phyloP scores from a whole-genome alignment of 306 rosid genomes.

The Cucurbita maxima region DNA sequence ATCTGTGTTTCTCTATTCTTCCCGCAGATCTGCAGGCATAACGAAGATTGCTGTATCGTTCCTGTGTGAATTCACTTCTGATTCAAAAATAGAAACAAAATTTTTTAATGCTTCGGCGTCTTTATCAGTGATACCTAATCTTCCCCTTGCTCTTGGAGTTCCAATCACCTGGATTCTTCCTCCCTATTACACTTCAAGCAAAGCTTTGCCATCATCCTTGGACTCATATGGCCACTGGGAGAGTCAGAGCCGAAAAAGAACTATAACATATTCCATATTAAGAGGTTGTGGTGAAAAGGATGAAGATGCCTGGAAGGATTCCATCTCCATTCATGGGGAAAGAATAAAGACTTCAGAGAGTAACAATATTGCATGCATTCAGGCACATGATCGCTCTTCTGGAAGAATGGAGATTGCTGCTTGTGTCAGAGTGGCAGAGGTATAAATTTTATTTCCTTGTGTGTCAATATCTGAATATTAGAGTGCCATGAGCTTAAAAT shows the following conservation, averaged over 20 bases:
- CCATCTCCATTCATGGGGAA: constrained; percentile 54
- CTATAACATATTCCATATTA: constrained; percentile 51
- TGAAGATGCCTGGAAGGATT: constrained; percentile 45
- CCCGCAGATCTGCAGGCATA: constrained; percentile 71
- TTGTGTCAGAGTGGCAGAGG: constrained; percentile 79
- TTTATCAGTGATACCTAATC: constrained; percentile 66
- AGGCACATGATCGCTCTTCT: constrained; percentile 66
- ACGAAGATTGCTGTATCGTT: constrained; percentile 56
- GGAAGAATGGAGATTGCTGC: constrained; percentile 82
- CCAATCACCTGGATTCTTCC: constrained; percentile 95
- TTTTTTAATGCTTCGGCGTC: constrained; percentile 57
- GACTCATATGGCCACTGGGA: constrained; percentile 41
- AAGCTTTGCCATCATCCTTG: constrained; percentile 49
- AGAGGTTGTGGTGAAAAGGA: constrained; percentile 31
- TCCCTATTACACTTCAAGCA: constrained; percentile 60
- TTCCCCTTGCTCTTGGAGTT: constrained; percentile 72
- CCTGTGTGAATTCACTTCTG: constrained; percentile 49
- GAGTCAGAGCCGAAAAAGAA: constrained; percentile 43
- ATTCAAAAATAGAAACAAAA: constrained; percentile 27
- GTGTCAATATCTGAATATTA: background rate
- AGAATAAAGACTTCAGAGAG: constrained; percentile 60
- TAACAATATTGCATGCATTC: constrained; percentile 72
- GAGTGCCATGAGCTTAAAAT: background rate
- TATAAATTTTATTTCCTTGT: constrained; percentile 18
- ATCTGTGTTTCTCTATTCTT: background rate